Evolutionary conservation across 768 basidiomycete species (phyloP).

Genomic region (Xerocomus brunneocitrinus): DNA sequence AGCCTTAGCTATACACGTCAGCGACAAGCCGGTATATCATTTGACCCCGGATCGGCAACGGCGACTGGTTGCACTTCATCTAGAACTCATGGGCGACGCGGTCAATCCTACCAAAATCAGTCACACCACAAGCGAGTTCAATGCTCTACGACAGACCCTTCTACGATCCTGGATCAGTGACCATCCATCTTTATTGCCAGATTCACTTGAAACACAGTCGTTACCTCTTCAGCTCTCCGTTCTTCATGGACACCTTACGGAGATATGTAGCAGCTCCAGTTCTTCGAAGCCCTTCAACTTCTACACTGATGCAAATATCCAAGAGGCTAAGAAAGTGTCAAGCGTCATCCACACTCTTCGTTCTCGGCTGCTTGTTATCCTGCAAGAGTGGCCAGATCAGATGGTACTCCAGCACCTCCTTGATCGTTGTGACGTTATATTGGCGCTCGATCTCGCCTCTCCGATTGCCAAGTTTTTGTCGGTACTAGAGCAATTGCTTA

Average conservation of each 20-base stretch:
- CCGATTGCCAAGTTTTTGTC: constrained; percentile 82
- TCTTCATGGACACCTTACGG: constrained; percentile 39
- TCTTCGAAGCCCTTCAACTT: constrained; percentile 54
- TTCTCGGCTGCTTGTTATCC: constrained; percentile 49
- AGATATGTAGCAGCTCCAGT: constrained; percentile 25
- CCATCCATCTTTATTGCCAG: constrained; percentile 30
- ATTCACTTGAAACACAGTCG: constrained; percentile 48
- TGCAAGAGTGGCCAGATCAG: constrained; percentile 92
- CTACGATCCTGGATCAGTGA: constrained; percentile 33
- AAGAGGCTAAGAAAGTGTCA: constrained; percentile 61
- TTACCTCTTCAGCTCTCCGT: constrained; percentile 48
- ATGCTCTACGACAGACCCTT: constrained; percentile 29
- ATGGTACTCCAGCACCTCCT: constrained; percentile 89
- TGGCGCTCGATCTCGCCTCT: constrained; percentile 56
- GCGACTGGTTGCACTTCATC: constrained; percentile 46
- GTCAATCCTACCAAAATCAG: not conserved
- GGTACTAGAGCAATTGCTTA: constrained; percentile 76
- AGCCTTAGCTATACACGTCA: not conserved
- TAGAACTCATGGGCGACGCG: constrained; percentile 34
- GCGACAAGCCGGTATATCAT: constrained; percentile 26
- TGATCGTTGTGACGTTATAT: constrained; percentile 62
- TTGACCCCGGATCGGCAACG: constrained; percentile 22
- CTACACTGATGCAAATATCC: constrained; percentile 73
- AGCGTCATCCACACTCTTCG: constrained; percentile 48
- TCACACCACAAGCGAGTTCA: constrained; percentile 23